Evolutionary conservation across 2,329 filamentous ascomycete genomes (phyloP).

Genomic region (Passalora sequoiae): DNA sequence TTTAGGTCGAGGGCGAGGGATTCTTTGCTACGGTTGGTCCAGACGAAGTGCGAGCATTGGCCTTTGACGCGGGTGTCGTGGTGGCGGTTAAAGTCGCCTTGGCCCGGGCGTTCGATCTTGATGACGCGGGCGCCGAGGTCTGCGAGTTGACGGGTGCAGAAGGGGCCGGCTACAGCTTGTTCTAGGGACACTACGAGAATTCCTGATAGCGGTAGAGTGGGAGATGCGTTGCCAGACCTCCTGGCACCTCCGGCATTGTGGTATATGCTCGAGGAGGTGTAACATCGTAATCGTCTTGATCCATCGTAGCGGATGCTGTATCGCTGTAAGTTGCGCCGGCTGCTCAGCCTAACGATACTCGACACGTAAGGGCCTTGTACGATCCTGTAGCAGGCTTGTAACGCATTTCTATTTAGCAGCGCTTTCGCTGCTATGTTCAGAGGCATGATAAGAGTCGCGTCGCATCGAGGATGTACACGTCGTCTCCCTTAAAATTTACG

Average conservation of each 20-base stretch:
- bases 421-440: too few relatives aligned
- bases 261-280: neutral
- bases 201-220: constrained; percentile 24
- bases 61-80: constrained; percentile 27
- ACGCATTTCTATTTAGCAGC: too few relatives aligned
- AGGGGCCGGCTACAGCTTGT: constrained; percentile 29
- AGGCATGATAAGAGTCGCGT: too few relatives aligned
- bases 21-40: constrained; percentile 83
- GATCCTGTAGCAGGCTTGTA: too few relatives aligned
- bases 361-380: too few relatives aligned
- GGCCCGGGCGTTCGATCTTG: constrained; percentile 38
- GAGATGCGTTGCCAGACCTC: neutral
- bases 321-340: too few relatives aligned
- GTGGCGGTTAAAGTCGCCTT: constrained; percentile 28
- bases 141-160: constrained; percentile 41
- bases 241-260: neutral
- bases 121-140: constrained; percentile 43
- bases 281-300: neutral
- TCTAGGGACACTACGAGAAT: constrained; percentile 26
- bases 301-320: neutral
- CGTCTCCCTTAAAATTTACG: too few relatives aligned
- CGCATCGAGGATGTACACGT: too few relatives aligned
- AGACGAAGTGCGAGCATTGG: constrained; percentile 27
- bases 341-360: too few relatives aligned
- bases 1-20: constrained; percentile 86